phyloP scores from a whole-genome alignment of 2,329 filamentous ascomycete genomes.

The Alternaria incomplexa region DNA sequence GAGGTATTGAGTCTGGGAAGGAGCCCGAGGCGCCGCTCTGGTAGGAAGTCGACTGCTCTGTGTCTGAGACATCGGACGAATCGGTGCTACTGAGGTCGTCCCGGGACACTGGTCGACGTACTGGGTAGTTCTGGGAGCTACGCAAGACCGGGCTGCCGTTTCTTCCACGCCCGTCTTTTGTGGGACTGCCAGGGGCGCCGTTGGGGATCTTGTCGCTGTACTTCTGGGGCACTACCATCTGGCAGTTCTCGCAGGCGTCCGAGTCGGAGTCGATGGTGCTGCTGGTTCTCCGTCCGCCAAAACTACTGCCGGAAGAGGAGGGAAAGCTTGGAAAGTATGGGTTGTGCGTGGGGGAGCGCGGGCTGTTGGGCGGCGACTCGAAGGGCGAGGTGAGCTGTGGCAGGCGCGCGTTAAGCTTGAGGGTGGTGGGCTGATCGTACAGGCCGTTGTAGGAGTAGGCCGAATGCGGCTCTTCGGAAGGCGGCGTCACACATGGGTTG shows the following conservation, averaged over 20 bases:
- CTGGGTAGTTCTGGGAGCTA: conserved; percentile 60
- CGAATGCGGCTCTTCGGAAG: conserved; percentile 44
- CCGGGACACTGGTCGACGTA: conserved; percentile 49
- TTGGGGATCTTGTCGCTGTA: conserved; percentile 60
- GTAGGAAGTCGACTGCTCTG: conserved; percentile 47
- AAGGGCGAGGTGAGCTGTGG: conserved; percentile 46
- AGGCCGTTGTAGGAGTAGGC: conserved; percentile 43
- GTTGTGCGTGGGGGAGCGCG: conserved; percentile 50
- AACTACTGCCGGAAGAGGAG: conserved; percentile 39
- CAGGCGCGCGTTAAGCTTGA: conserved; percentile 42
- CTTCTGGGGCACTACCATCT: conserved; percentile 61
- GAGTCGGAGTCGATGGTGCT: conserved; percentile 53
- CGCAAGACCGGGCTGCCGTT: conserved; percentile 63
- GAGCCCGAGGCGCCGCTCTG: conserved; percentile 39
- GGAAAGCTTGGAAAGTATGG: conserved; percentile 57
- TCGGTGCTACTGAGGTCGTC: conserved; percentile 43
- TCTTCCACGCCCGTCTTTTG: conserved; percentile 55
- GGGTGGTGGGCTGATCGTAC: conserved; percentile 40
- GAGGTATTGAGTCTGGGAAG: conserved; percentile 43
- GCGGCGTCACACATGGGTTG: conserved; percentile 54
- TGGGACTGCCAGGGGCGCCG: conserved; percentile 59
- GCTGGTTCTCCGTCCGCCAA: conserved; percentile 41
- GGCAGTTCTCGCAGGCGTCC: conserved; percentile 65
- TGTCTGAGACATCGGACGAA: conserved; percentile 46
- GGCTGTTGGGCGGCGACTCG: conserved; percentile 51